phyloP scores from a whole-genome alignment of 805 yeast genomes.

The Candida rishiriensis region DNA sequence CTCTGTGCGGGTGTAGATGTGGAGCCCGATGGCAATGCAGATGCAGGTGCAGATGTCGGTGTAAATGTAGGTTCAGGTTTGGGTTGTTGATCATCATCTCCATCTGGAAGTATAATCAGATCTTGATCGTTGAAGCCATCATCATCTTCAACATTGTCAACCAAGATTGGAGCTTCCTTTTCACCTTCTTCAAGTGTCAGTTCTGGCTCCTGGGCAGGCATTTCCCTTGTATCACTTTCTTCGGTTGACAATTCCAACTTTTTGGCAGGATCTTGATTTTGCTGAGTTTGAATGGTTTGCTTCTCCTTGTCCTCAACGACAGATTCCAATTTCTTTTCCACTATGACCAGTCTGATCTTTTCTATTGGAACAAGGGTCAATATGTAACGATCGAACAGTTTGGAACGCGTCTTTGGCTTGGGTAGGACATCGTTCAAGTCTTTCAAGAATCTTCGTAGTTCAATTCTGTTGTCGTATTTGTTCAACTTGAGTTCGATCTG shows the following conservation, averaged over 20 bases:
- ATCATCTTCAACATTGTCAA: slow-evolving; percentile 2
- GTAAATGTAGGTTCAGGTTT: neutral
- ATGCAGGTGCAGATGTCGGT: slow-evolving; percentile 1
- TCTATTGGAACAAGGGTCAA: slow-evolving; percentile 48
- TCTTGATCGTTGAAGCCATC: neutral
- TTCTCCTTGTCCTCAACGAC: neutral
- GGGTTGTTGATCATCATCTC: neutral
- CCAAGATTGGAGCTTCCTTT: neutral
- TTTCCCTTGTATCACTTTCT: slow-evolving; percentile 5
- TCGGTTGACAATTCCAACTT: neutral
- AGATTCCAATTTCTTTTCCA: slow-evolving; percentile 6
- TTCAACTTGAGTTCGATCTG: slow-evolving; percentile 16
- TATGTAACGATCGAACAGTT: slow-evolving; percentile 47
- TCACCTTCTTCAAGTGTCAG: too few species aligned
- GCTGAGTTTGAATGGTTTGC: neutral
- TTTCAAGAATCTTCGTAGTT: slow-evolving; percentile 17
- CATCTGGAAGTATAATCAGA: neutral
- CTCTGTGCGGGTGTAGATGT: slow-evolving; percentile 11
- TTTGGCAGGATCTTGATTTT: neutral
- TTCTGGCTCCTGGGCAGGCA: slow-evolving; percentile 3
- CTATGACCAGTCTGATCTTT: slow-evolving; percentile 32
- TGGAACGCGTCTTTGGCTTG: slow-evolving; percentile 39
- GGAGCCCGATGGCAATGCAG: slow-evolving; percentile 1
- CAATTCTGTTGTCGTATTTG: slow-evolving; percentile 9
- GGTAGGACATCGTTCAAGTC: slow-evolving; percentile 27